Evolutionary conservation across 164 flowering plant species (phyloP).

Genomic region (Protea cynaroides): DNA sequence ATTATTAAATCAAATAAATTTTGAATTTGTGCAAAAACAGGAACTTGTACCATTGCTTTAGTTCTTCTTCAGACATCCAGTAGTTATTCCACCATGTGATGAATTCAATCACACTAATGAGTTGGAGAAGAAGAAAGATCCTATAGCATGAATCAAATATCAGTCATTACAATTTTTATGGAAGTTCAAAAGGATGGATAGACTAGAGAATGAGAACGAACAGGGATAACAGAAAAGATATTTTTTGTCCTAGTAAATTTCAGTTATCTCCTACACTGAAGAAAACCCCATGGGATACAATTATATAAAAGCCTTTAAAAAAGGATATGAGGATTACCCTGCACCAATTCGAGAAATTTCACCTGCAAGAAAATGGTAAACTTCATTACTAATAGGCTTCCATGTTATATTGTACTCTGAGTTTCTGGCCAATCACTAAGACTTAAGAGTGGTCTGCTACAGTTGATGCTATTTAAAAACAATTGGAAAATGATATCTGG

Average conservation of each 20-base stretch:
- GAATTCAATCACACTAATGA: conserved; percentile 79
- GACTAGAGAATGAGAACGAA: too few species aligned
- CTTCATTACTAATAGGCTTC: conserved; percentile 2
- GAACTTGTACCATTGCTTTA: conserved; percentile 37
- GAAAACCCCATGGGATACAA: neutral
- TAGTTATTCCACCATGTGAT: conserved; percentile 84
- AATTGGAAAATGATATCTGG: neutral
- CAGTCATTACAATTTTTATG: neutral
- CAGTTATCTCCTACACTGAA: neutral
- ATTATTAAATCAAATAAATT: neutral
- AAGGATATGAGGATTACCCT: conserved; percentile 48
- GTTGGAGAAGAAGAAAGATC: conserved; percentile 81
- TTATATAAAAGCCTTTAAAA: neutral
- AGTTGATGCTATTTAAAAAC: neutral
- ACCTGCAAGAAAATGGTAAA: conserved; percentile 47
- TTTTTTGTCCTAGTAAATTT: neutral
- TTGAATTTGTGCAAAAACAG: neutral
- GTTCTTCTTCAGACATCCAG: conserved; percentile 66
- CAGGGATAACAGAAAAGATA: too few species aligned
- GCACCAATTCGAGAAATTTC: conserved; percentile 90
- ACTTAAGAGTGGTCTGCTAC: too few species aligned
- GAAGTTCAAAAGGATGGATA: neutral
- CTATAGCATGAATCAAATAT: conserved; percentile 20
- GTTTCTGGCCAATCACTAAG: too few species aligned
- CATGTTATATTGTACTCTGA: too few species aligned